Conservation (phyloP, 2,329 filamentous ascomycete genomes). For the Fusarium sp. region DNA sequence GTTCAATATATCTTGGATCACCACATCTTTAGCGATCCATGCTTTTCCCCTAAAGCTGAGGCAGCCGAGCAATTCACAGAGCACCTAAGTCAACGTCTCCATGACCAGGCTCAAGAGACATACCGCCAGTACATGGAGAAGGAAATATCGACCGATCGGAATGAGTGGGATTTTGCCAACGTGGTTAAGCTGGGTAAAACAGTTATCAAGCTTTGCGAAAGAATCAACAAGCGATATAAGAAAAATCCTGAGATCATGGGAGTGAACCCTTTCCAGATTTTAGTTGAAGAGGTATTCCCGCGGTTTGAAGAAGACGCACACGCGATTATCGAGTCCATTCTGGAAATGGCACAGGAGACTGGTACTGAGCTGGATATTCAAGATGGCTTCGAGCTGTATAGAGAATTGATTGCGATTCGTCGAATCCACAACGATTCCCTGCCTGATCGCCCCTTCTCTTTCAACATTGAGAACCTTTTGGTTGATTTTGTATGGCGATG, state of each 20-base stretch:
- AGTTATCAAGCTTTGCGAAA: constrained; percentile 85
- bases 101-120: constrained; percentile 78
- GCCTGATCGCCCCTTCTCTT: constrained; percentile 80
- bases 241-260: constrained; percentile 91
- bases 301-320: constrained; percentile 90
- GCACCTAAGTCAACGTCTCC: constrained; percentile 77
- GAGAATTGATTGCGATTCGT: constrained; percentile 85
- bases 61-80: constrained; percentile 78
- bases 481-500: constrained; percentile 97
- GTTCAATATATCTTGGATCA: constrained; percentile 84
- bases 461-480: constrained; percentile 86
- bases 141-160: constrained; percentile 81
- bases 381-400: constrained; percentile 95
- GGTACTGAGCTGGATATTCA: constrained; percentile 84
- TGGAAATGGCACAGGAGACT: constrained; percentile 75
- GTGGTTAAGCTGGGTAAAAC: constrained; percentile 89
- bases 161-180: constrained; percentile 90
- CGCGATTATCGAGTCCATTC: constrained; percentile 84
- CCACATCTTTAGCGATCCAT: constrained; percentile 82
- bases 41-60: constrained; percentile 76
- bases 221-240: constrained; percentile 91
- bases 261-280: constrained; percentile 70
- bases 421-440: constrained; percentile 81
- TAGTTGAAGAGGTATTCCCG: constrained; percentile 87
- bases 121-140: constrained; percentile 84